These are phyloP conservation scores for Talaromyces rugulosus DNA, from an alignment of 2,329 filamentous ascomycete species.

Conservation along the genomic window DNA sequence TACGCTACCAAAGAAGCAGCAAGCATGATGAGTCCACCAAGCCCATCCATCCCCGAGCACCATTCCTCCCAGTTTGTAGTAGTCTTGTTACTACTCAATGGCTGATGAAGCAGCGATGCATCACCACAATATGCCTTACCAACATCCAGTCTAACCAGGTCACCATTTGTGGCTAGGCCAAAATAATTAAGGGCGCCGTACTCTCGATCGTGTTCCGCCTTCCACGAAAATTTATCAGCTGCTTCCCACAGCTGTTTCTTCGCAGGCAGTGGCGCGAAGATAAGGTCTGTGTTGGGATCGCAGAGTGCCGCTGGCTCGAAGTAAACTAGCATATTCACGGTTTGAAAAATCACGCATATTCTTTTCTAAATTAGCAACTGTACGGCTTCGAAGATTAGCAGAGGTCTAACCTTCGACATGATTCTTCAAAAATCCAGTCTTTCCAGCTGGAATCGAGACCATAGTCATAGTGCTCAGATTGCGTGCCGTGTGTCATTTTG, in stretches of 20 bases:
- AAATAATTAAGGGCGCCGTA: constrained; percentile 2
- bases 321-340: constrained; percentile 41
- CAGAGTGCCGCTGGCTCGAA: constrained; percentile 40
- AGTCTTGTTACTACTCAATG: constrained; percentile 11
- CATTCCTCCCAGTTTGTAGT: constrained; percentile 41
- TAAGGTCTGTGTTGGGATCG: constrained; percentile 28
- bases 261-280: constrained; percentile 42
- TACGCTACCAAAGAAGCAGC: constrained; percentile 32
- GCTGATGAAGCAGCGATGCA: background rate
- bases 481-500: background rate
- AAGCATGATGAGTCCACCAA: constrained; percentile 45
- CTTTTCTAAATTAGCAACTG: constrained; percentile 22
- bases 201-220: constrained; percentile 25
- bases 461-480: constrained; percentile 11
- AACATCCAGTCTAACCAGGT: constrained; percentile 2
- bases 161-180: constrained; percentile 3
- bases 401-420: constrained; percentile 16
- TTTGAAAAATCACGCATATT: constrained; percentile 36
- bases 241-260: constrained; percentile 45
- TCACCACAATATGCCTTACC: background rate
- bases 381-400: background rate
- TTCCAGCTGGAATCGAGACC: constrained; percentile 29
- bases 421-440: constrained; percentile 42
- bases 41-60: constrained; percentile 44
- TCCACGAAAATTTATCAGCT: constrained; percentile 31